phyloP scores from a whole-genome alignment of 1,284 basidiomycete species.

The Rhodotorula sp. region DNA sequence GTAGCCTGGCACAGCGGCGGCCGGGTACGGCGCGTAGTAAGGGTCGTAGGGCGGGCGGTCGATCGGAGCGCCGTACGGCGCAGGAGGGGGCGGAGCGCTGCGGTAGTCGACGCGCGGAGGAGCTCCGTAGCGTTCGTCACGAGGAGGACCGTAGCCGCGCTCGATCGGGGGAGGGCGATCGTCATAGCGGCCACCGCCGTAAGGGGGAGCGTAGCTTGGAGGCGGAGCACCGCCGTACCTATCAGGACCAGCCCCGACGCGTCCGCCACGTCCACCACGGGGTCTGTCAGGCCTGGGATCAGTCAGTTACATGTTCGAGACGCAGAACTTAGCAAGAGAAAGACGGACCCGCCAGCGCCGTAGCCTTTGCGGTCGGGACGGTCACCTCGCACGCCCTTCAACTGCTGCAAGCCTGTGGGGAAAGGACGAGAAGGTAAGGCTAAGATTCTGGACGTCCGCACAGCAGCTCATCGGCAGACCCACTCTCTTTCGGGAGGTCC shows the following conservation, averaged over 20 bases:
- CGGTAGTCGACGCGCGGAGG: slow-evolving; percentile 4
- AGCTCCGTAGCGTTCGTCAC: slow-evolving; percentile 23
- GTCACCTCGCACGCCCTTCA: slow-evolving; percentile 30
- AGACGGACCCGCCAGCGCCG: slow-evolving; percentile 8
- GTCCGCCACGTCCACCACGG: neutral
- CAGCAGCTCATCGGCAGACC: neutral
- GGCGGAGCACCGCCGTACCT: slow-evolving; percentile 6
- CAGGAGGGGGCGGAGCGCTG: slow-evolving; percentile 9
- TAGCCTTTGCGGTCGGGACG: slow-evolving; percentile 36
- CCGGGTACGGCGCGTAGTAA: slow-evolving; percentile 16
- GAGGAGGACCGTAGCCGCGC: slow-evolving; percentile 12
- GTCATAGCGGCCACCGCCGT: slow-evolving; percentile 17
- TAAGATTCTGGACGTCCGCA: too few relatives aligned
- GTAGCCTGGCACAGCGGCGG: slow-evolving; percentile 9
- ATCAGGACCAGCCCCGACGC: slow-evolving; percentile 3
- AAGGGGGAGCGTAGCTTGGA: slow-evolving; percentile 6
- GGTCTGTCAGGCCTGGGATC: neutral
- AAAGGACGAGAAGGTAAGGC: neutral
- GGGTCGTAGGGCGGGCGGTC: slow-evolving; percentile 17
- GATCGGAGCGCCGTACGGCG: slow-evolving; percentile 15
- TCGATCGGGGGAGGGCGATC: slow-evolving; percentile 3
- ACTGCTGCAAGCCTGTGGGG: neutral
- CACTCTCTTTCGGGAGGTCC: slow-evolving; percentile 13
- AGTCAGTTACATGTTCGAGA: neutral
- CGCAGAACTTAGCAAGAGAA: neutral